Evolutionary conservation across 768 basidiomycete genomes (phyloP).

Genomic region (Rhizopogon vesiculosus): DNA sequence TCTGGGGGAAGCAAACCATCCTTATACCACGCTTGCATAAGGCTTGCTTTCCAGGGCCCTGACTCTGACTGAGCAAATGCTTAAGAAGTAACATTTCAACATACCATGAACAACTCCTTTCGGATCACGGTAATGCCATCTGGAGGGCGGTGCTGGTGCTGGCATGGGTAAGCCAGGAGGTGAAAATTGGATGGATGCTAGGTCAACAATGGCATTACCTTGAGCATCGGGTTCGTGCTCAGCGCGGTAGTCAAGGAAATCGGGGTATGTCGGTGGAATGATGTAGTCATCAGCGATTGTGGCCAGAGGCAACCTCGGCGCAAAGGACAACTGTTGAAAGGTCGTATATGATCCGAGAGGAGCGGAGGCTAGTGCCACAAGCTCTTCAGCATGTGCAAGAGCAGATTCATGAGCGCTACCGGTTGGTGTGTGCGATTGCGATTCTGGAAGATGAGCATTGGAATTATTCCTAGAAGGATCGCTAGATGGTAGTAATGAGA

Average conservation of each 20-base stretch:
- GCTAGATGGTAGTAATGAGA: constrained; percentile 43
- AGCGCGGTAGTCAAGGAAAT: constrained; percentile 67
- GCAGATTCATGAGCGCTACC: constrained; percentile 30
- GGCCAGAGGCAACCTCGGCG: constrained; percentile 84
- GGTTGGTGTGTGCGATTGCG: constrained; percentile 15
- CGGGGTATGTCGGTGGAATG: constrained; percentile 85
- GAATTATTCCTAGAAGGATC: constrained; percentile 26
- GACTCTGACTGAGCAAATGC: constrained; percentile 8
- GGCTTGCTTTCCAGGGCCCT: constrained; percentile 86
- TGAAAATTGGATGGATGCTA: constrained; percentile 63
- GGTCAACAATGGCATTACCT: constrained; percentile 37
- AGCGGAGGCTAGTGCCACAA: constrained; percentile 60
- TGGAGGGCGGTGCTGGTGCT: constrained; percentile 58
- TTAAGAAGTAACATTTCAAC: constrained; percentile 14
- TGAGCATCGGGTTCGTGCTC: constrained; percentile 55
- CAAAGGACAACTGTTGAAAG: constrained; percentile 84
- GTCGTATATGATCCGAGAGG: constrained; percentile 85
- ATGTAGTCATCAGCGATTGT: constrained; percentile 87
- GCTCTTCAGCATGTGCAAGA: constrained; percentile 56
- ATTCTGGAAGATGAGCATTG: constrained; percentile 19
- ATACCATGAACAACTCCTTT: constrained; percentile 75
- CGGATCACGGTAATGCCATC: constrained; percentile 84
- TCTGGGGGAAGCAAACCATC: constrained; percentile 80
- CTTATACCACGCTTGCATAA: constrained; percentile 89
- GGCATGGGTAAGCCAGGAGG: constrained; percentile 80